phyloP scores from a whole-genome alignment of 2,329 filamentous ascomycete species.

The Clonostachys sp. region DNA sequence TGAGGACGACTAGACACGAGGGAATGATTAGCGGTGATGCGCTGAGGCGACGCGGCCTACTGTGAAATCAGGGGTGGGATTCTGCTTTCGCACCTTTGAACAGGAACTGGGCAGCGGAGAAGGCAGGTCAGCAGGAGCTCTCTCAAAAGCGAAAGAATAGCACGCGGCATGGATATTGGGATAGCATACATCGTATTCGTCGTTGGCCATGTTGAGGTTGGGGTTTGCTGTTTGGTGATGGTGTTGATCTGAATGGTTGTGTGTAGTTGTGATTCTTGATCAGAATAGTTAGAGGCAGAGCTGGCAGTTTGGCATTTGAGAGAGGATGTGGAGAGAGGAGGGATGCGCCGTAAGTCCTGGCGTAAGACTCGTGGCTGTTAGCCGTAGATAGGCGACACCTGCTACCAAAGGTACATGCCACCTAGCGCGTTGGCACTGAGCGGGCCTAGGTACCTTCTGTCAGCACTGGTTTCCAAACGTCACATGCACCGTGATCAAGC shows the following conservation, averaged over 20 bases:
- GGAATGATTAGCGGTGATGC: too few relatives aligned
- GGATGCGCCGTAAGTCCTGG: neutral
- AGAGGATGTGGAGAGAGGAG: neutral
- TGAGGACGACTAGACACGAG: slow-evolving; percentile 73
- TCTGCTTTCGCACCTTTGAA: slow-evolving; percentile 76
- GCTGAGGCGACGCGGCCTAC: too few relatives aligned
- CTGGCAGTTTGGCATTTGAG: neutral
- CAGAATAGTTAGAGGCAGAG: neutral
- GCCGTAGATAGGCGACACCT: neutral
- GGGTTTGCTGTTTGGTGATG: slow-evolving; percentile 1
- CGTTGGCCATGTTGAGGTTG: slow-evolving; percentile 82
- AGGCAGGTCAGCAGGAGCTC: slow-evolving; percentile 1
- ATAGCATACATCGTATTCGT: slow-evolving; percentile 96
- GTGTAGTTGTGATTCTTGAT: neutral
- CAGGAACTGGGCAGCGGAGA: slow-evolving; percentile 67
- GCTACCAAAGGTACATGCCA: too few relatives aligned
- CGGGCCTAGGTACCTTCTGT: too few relatives aligned
- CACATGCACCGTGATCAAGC: too few relatives aligned
- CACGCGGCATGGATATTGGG: neutral
- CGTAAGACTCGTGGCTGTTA: neutral
- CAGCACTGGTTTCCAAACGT: too few relatives aligned
- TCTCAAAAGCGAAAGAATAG: too few relatives aligned
- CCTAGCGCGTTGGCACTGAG: too few relatives aligned
- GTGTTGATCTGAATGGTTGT: neutral
- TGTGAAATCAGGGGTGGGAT: slow-evolving; percentile 12